phyloP scores from a whole-genome alignment of 2,329 filamentous ascomycete genomes.

The Aschersonia sp. region DNA sequence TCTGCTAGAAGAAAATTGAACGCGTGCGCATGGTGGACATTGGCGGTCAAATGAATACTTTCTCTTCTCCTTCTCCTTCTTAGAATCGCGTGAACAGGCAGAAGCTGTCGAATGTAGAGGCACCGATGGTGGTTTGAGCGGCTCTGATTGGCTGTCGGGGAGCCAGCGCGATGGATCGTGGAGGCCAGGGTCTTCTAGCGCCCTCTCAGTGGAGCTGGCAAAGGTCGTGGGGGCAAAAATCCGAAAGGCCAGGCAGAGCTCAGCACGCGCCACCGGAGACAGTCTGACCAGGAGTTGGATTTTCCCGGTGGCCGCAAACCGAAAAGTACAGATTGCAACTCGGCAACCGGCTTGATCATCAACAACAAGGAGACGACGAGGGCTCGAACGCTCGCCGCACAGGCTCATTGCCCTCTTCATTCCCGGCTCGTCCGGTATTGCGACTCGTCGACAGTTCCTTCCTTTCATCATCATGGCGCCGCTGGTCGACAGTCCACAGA shows the following conservation, averaged over 20 bases:
- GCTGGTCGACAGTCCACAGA: conserved; percentile 85
- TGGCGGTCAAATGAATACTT: no score
- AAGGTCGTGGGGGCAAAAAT: neutral
- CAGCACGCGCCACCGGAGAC: neutral
- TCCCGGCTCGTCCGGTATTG: conserved; percentile 1
- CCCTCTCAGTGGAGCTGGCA: neutral
- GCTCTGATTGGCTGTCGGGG: neutral
- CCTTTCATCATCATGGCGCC: conserved; percentile 41
- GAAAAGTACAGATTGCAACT: conserved; percentile 9
- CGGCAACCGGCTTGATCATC: neutral
- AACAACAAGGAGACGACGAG: neutral
- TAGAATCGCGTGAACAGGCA: no score
- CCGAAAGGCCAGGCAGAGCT: neutral
- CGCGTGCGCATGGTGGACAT: no score
- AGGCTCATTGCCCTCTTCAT: conserved; percentile 1
- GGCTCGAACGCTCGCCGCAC: neutral
- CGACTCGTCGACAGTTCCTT: conserved; percentile 1
- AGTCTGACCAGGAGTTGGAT: neutral
- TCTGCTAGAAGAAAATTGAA: no score
- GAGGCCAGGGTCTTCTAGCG: no score
- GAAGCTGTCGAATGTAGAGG: no score
- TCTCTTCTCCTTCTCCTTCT: no score
- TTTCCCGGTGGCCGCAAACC: neutral
- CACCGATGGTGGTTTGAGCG: neutral
- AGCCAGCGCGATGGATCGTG: neutral